Evolutionary conservation across 768 basidiomycete genomes (phyloP).

Genomic region (Amanita pseudoporphyria): DNA sequence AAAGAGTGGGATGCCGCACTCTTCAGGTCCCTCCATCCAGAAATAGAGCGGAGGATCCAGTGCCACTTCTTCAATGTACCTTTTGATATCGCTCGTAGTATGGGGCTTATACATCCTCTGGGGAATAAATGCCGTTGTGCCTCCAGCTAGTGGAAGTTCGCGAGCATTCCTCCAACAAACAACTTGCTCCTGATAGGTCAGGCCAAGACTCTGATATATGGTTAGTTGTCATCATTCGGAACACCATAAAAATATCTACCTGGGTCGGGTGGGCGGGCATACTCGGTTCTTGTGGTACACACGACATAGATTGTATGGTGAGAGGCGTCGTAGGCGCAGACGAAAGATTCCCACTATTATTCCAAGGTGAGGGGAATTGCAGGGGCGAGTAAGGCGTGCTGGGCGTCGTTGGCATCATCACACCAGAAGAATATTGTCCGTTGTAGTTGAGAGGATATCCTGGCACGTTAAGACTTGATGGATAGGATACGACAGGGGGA

Average conservation of each 20-base stretch:
- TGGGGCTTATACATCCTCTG: slow-evolving; percentile 69
- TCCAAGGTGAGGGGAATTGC: background rate
- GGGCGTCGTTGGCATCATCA: background rate
- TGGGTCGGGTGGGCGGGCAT: background rate
- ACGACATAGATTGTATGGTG: background rate
- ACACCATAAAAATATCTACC: background rate
- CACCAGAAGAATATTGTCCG: background rate
- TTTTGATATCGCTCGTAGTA: slow-evolving; percentile 65
- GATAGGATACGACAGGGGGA: background rate
- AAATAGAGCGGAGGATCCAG: slow-evolving; percentile 62
- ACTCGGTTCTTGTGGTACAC: background rate
- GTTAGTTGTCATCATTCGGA: background rate
- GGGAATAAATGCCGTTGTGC: slow-evolving; percentile 40
- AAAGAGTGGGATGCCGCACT: slow-evolving; percentile 50
- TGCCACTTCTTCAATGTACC: slow-evolving; percentile 64
- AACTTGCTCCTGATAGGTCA: slow-evolving; percentile 1
- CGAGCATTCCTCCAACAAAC: background rate
- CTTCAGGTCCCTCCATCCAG: slow-evolving; percentile 37
- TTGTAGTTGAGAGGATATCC: background rate
- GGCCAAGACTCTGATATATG: background rate
- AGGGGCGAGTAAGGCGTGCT: background rate
- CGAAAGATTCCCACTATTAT: background rate
- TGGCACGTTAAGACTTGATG: background rate
- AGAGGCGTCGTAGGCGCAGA: slow-evolving; percentile 4
- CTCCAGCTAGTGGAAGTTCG: background rate